Base-by-base conservation (phyloP, 176 grass and related monocot genomes). In the Aegilops speltoides region DNA sequence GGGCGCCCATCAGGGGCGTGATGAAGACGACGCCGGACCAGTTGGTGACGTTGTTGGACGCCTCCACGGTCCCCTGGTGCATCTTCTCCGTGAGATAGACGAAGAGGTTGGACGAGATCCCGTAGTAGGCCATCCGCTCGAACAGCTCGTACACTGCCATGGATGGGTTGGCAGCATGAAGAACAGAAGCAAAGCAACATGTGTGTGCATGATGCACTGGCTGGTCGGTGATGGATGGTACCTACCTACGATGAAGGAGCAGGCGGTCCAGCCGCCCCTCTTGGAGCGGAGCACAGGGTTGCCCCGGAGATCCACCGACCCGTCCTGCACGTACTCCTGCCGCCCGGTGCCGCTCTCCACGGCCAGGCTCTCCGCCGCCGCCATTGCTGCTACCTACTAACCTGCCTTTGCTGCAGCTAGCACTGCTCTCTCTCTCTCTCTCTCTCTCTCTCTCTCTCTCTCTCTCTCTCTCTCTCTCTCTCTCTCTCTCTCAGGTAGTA, bases 261-360 rank as follows among this genome's bases (percentile, higher is more conserved):
- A 91, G 38, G 90, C 86, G 19, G 70, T 91, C 90, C 77, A 91
- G 64, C 90, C 82, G 20, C 90, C 90, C 17, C 86, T 32, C 77
- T 78, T 88, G 37, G 86, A 88, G 0, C 86, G 79, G 66, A 91
- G 81, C 20, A 91, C 81, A 11, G 85, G 85, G 75, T 88, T 87
- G 66, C 89, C 89, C 10, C 63, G 82, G 75, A 91, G 89, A 34
- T 91, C 89, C 41, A 88, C 89, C 3, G 89, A 79, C 24, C 89
- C 81, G 57, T 91, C 89, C 81, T 68, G 81, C 79, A 76, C 59
- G 85, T 91, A 91, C 52, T 87, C 84, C 22, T 22, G 7, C 26
- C 32, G 20, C 29, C 31, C 80, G 31, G 14, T 67, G 33, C 73
- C 81, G 26, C 28, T 61, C 73, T 88, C 87, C 60, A 54, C 34